Evolutionary conservation across 345 rosid genomes (phyloP).

Genomic region (Eucalyptus camaldulensis): DNA sequence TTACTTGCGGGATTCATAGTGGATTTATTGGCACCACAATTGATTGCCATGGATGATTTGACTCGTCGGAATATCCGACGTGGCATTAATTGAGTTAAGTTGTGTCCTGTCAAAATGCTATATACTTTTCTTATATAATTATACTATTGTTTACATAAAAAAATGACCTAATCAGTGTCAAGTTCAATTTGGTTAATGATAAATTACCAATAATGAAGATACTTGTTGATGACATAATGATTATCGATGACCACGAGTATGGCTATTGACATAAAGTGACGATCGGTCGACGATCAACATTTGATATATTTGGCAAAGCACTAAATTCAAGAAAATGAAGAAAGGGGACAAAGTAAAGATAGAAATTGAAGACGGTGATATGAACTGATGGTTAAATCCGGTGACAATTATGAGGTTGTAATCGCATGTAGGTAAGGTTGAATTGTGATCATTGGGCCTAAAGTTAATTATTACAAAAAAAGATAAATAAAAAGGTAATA

Average conservation of each 20-base stretch:
- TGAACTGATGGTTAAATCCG: background rate
- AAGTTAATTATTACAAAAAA: background rate
- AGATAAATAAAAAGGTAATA: too few relatives aligned
- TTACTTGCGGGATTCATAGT: rapidly evolving
- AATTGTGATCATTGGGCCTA: background rate
- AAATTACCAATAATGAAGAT: background rate
- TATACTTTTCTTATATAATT: too few relatives aligned
- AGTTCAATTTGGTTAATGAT: background rate
- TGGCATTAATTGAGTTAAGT: background rate
- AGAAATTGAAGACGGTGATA: background rate
- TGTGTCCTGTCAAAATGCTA: background rate
- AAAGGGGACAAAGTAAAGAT: background rate
- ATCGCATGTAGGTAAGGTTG: background rate
- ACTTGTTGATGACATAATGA: background rate
- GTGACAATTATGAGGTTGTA: background rate
- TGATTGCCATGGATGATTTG: background rate
- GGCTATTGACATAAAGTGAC: background rate
- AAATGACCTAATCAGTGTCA: background rate
- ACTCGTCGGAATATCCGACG: rapidly evolving
- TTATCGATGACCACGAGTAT: background rate
- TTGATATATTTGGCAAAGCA: background rate
- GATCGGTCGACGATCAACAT: background rate
- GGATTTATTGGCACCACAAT: background rate
- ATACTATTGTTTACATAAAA: background rate
- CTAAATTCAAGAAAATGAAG: background rate